Percentiles rank a stretch among this genome's conserved stretches.
Conservation (phyloP, 495 filamentous ascomycete genomes). For the Pyrenula massariospora region DNA sequence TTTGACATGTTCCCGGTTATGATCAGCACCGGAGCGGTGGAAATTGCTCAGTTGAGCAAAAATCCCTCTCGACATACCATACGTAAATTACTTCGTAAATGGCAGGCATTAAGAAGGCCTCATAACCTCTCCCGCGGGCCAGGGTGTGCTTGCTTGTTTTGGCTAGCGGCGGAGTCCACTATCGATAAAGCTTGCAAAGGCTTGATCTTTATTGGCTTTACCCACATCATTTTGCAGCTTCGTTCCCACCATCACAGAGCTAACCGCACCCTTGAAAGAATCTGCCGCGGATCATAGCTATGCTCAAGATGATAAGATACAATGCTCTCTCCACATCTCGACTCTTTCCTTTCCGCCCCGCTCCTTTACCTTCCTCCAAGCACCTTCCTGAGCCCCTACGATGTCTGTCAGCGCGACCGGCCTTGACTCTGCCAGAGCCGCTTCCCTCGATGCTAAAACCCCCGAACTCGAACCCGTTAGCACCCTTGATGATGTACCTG, state of each 20-base stretch:
- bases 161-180: neutral
- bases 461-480: constrained; percentile 2
- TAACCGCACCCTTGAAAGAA: neutral
- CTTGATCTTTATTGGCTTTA: neutral
- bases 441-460: neutral
- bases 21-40: too few species aligned
- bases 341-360: neutral
- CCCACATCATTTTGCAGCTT: neutral
- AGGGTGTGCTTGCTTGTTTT: neutral
- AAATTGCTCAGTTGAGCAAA: too few species aligned
- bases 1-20: too few species aligned
- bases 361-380: neutral
- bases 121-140: too few species aligned
- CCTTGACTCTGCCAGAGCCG: neutral
- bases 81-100: too few species aligned
- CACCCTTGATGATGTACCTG: constrained; percentile 13
- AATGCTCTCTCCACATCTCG: neutral
- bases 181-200: neutral
- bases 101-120: too few species aligned
- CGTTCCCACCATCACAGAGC: neutral
- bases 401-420: neutral
- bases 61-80: too few species aligned
- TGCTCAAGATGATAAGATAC: neutral
- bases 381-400: neutral
- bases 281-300: neutral